phyloP scores from a whole-genome alignment of 805 yeast species.

The Candida jianshihensis region DNA sequence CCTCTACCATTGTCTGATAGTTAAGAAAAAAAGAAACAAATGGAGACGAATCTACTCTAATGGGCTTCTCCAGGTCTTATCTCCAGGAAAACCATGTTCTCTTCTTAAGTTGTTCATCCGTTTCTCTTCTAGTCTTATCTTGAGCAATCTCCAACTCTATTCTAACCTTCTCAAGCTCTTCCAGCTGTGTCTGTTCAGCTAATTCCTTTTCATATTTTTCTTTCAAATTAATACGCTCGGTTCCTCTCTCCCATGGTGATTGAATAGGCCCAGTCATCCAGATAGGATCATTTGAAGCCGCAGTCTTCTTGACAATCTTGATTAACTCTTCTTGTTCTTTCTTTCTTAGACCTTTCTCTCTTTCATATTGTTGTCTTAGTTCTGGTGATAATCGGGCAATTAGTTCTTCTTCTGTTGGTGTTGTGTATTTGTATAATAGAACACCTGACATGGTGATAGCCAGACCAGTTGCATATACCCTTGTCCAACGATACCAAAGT shows the following conservation, averaged over 20 bases:
- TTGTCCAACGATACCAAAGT: constrained; percentile 53
- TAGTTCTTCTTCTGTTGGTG: constrained; percentile 81
- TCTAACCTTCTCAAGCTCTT: constrained; percentile 35
- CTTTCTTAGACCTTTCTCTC: constrained; percentile 52
- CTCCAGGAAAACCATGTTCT: constrained; percentile 29
- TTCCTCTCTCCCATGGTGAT: constrained; percentile 54
- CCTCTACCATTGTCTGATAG: too few relatives aligned
- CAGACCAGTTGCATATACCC: constrained; percentile 54
- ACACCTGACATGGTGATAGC: constrained; percentile 70
- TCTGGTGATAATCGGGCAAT: constrained; percentile 77
- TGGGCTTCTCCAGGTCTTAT: constrained; percentile 2
- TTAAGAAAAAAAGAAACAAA: neutral
- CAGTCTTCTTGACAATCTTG: constrained; percentile 55
- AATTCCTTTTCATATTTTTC: constrained; percentile 40
- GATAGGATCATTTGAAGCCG: constrained; percentile 67
- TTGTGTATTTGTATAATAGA: constrained; percentile 59
- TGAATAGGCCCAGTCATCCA: constrained; percentile 73
- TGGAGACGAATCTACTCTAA: neutral
- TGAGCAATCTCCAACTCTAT: constrained; percentile 30
- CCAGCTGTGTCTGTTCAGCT: constrained; percentile 36
- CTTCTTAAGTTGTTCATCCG: constrained; percentile 24
- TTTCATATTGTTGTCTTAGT: constrained; percentile 65
- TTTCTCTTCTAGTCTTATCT: constrained; percentile 19
- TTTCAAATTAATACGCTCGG: constrained; percentile 30
- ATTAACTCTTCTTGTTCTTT: constrained; percentile 65